These are phyloP conservation scores for Coemansia sp. DNA, from an alignment of 371 early-diverging fungal genomes.

Conservation along the genomic window DNA sequence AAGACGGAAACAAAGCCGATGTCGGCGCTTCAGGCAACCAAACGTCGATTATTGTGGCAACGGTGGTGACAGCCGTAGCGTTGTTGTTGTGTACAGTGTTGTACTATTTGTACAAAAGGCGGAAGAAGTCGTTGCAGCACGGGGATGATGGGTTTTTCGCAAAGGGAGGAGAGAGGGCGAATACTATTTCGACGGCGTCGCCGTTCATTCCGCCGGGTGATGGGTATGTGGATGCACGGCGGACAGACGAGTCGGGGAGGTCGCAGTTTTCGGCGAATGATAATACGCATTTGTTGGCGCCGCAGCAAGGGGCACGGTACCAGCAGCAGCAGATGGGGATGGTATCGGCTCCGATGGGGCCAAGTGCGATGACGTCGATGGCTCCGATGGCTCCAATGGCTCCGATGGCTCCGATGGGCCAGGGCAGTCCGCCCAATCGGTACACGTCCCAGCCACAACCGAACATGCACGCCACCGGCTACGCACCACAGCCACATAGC, in stretches of 20 bases:
- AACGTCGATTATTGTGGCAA: constrained; percentile 36
- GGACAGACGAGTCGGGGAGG: constrained; percentile 5
- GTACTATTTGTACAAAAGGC: constrained; percentile 28
- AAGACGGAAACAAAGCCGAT: constrained; percentile 43
- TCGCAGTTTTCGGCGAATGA: constrained; percentile 1
- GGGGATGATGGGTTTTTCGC: constrained; percentile 32
- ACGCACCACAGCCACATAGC: not conserved
- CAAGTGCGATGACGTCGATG: not conserved
- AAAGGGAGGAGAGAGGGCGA: constrained; percentile 11
- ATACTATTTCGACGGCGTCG: constrained; percentile 13
- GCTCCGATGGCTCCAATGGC: not conserved
- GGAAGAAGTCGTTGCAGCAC: constrained; percentile 22
- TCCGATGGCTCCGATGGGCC: not conserved
- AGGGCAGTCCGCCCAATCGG: not conserved
- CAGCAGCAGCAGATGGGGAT: not conserved
- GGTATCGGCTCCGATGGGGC: not conserved
- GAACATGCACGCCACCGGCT: not conserved
- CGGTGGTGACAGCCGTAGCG: constrained; percentile 27
- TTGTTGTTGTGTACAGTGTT: constrained; percentile 32
- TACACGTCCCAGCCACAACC: not conserved
- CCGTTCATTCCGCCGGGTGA: constrained; percentile 26
- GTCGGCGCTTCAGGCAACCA: constrained; percentile 35
- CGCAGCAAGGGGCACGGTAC: constrained; percentile 1
- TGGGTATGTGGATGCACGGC: constrained; percentile 16
- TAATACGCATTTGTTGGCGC: constrained; percentile 15